A percentile compares a stretch with the other conserved stretches of the same genome.
These are phyloP conservation scores for Solanum dulcamara DNA, from an alignment of 257 asterid species.

Conservation along the genomic window DNA sequence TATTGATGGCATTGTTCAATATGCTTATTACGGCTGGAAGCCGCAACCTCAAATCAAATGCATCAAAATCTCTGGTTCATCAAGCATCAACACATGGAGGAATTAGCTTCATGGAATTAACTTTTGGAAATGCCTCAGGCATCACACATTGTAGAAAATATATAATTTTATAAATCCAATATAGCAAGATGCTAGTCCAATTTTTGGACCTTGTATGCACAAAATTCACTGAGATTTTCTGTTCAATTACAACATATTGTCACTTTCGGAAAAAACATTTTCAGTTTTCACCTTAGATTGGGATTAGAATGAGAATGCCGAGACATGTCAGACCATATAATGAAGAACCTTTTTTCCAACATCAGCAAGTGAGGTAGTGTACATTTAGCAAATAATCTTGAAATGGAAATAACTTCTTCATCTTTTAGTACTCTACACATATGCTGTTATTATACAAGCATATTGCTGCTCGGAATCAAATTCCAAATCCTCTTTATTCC, in stretches of 20 bases:
- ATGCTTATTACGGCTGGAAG: slow-evolving; percentile 87
- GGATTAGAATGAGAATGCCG: too few species aligned
- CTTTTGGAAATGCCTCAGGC: not conserved
- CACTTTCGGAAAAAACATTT: not conserved
- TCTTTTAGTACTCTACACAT: not conserved
- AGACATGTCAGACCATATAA: not conserved
- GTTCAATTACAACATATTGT: not conserved
- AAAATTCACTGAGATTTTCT: not conserved
- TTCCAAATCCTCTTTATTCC: not conserved
- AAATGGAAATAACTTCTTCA: not conserved
- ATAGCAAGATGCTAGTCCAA: not conserved
- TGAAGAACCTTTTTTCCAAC: not conserved
- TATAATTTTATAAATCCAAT: not conserved
- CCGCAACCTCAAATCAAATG: slow-evolving; percentile 71
- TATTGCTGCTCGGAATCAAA: not conserved
- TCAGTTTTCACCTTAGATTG: not conserved
- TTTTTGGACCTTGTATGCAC: not conserved
- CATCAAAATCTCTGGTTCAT: slow-evolving; percentile 83
- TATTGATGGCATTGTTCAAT: slow-evolving; percentile 55
- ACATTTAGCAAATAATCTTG: not conserved
- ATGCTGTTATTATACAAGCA: too few species aligned
- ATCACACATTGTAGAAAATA: not conserved
- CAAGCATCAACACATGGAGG: not conserved
- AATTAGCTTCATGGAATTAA: not conserved
- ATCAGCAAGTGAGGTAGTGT: not conserved